Base-by-base conservation (phyloP, 805 yeast species). In the Lachancea meyersii region DNA sequence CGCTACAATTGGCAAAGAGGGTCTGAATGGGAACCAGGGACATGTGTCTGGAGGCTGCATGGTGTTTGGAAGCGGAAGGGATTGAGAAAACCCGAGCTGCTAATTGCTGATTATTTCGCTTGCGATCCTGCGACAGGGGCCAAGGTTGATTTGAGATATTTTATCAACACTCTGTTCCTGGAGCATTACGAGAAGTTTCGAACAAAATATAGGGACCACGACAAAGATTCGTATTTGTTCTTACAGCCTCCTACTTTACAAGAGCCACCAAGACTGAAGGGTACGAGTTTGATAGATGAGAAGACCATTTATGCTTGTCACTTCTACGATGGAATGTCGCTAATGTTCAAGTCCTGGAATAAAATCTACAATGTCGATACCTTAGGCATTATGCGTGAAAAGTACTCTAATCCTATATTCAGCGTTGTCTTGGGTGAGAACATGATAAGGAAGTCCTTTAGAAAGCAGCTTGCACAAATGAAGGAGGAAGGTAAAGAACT, bases 291-390 rank as follows among this genome's bases (percentile, higher is more conserved):
- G n/a, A 57, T 83, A 11, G 93, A 84, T 53, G 58, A 68, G 1
- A 75, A 73, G 39, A 80, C 91, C 0, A 78, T 84, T 1, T 81
- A 80, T 52, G 79, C 95, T 16, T 93, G 95, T 2, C 98, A 91
- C 63, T 91, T 82, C 60, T 91, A 91, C 59, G 98, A 91, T 60
- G 98, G 97, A 0, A 75, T 91, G 79, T 84, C 97, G 1, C 67
- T 91, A 28, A 81, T 93, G 89, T 83, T 85, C 62, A 87, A 88
- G 63, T 76, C 81, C 4, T 93, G 98, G 98, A 86, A 84, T 55
- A 69, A 78, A 26, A 65, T 62, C 37, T 83, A 82, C 63, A 91
- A 91, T 54, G 95, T 89, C 8, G 95, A 93, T 55, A 87, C 96
- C 0, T 64, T 87, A 22, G 97, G 96, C 0, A 79, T 91, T 11